phyloP scores from a whole-genome alignment of 2,329 filamentous ascomycete species.

The Colletotrichum tropicicola region DNA sequence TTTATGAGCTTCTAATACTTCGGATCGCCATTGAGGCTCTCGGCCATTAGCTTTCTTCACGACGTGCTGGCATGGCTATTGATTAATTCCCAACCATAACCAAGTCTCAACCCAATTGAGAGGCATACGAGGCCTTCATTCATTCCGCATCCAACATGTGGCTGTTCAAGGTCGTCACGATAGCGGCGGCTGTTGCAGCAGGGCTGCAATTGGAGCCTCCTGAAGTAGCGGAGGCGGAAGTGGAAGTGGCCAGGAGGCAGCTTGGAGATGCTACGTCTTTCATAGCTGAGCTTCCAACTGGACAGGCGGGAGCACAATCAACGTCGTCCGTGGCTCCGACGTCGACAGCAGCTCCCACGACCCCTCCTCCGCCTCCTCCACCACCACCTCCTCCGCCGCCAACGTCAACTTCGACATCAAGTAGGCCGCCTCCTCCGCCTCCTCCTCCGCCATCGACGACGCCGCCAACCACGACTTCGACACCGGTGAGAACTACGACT shows the following conservation, averaged over 20 bases:
- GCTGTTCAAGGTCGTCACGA: constrained; percentile 11
- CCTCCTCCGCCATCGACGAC: neutral
- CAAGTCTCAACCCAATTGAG: neutral
- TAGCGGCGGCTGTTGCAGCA: constrained; percentile 15
- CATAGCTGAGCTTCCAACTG: constrained; percentile 19
- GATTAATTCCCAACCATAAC: neutral
- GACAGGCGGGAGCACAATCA: neutral
- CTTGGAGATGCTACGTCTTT: constrained; percentile 19
- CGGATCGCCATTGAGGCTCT: neutral
- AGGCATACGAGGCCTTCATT: neutral
- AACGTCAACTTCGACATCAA: neutral
- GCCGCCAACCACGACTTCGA: neutral
- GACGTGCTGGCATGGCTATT: constrained; percentile 27
- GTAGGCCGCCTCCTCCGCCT: neutral
- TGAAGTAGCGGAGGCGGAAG: neutral
- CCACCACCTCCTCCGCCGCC: neutral
- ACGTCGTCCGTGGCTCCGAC: neutral
- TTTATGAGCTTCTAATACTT: neutral
- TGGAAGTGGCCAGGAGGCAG: neutral
- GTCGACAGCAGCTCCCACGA: neutral
- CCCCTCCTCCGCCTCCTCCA: neutral
- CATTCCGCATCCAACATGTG: constrained; percentile 18
- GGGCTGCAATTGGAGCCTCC: constrained; percentile 12
- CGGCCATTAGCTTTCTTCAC: no score
- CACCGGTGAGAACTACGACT: neutral